Evolutionary conservation across 257 asterid species (phyloP), one percentile per base, ranked within the genome.

Genomic region (Solanum paucissectum): DNA sequence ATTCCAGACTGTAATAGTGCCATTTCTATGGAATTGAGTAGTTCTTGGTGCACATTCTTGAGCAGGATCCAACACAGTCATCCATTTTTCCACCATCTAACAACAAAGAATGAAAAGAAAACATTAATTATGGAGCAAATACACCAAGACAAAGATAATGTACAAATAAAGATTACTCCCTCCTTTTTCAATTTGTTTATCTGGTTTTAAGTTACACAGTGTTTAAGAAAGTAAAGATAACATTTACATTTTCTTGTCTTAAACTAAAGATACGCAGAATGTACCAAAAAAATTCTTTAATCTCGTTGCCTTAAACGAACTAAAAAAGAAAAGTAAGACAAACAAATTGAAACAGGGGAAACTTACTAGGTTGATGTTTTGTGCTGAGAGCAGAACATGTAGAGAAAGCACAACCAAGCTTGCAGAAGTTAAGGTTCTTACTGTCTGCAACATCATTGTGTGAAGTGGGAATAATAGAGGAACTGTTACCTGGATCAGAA

Each of bases 61-160:
- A 93, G 93, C 99, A 96, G 10, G 98, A 94, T 85, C 98, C 99
- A 91, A 96, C 98, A 33, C 99, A 96, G 64, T 86, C 90, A 84
- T 94, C 97, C 88, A 96, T 95, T 89, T 93, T 92, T 3, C 92
- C 97, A 52, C 94, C 98, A 92, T 94, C 98, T 96, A 92, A 49
- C 69, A 82, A 12, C 14, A 68, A 77, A 81, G 40, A 40, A 6
- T 37, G 27, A 66, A 72, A 75, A 13, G 29, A 42, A 7, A 4
- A 40, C 29, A 62, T 7, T 6, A 74, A 32, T 55, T 23, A 64
- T 23, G 2, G 21, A 55, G 6, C 36, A 36, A 84, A 60, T 64
- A 34, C 23, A 79, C 64, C 25, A 79, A 84, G 25, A 84, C 38
- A 64, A 29, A 34, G 5, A 62, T 62, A n/a, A 62, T 62, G 71